phyloP scores from a whole-genome alignment of 306 rosid species.

The Cucumis melo region DNA sequence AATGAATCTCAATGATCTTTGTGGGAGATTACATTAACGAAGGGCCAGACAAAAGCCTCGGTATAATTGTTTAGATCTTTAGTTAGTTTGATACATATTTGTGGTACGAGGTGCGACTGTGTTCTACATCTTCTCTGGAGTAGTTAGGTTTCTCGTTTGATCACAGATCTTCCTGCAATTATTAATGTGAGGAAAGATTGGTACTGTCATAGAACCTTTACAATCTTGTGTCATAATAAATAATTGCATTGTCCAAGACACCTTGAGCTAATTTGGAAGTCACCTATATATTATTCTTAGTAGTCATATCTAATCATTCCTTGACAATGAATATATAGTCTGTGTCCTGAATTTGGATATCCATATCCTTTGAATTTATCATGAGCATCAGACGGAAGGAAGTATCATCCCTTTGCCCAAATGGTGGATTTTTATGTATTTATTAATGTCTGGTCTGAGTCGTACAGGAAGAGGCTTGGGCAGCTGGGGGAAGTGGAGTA shows the following conservation, averaged over 20 bases:
- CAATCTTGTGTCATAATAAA: not conserved
- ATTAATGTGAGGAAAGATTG: not conserved
- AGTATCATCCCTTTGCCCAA: not conserved
- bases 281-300: not conserved
- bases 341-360: not conserved
- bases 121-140: not conserved
- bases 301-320: not conserved
- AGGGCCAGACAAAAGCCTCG: not conserved
- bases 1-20: not conserved
- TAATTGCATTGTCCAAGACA: not conserved
- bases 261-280: not conserved
- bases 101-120: not conserved
- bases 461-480: constrained; percentile 94
- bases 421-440: not conserved
- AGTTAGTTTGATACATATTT: not conserved
- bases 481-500: constrained; percentile 97
- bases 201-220: not conserved
- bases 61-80: not conserved
- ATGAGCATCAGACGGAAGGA: not conserved
- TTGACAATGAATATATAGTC: not conserved
- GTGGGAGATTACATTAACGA: not conserved
- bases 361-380: not conserved
- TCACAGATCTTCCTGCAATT: not conserved
- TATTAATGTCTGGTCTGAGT: not conserved
- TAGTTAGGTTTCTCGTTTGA: not conserved